These are phyloP conservation scores for Flagelloscypha sp. DNA, from an alignment of 768 basidiomycete species.

Conservation along the genomic window DNA sequence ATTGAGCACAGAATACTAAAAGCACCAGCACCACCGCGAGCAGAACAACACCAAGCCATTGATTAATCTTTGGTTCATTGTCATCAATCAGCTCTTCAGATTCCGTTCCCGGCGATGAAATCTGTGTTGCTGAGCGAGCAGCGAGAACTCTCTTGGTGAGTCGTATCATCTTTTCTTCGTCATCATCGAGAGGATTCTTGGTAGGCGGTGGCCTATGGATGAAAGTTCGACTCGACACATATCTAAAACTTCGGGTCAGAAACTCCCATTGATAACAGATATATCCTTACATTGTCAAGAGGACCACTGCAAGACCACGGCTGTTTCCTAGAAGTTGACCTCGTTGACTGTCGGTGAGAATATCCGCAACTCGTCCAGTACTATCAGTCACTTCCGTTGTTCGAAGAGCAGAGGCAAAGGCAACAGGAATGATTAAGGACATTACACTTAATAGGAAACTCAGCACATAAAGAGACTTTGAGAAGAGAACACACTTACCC, in stretches of 20 bases:
- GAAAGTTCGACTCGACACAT: slow-evolving; percentile 13
- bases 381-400: slow-evolving; percentile 13
- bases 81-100: slow-evolving; percentile 11
- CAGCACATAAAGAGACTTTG: background rate
- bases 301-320: slow-evolving; percentile 33
- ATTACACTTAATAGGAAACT: slow-evolving; percentile 24
- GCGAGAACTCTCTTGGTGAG: no score
- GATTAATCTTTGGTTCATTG: slow-evolving; percentile 25
- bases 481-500: slow-evolving; percentile 22
- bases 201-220: no score
- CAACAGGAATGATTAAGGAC: slow-evolving; percentile 33
- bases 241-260: background rate
- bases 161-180: slow-evolving; percentile 36
- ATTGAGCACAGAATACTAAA: slow-evolving; percentile 36
- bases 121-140: slow-evolving; percentile 29
- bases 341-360: slow-evolving; percentile 22
- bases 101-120: slow-evolving; percentile 17
- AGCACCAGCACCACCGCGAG: slow-evolving; percentile 26
- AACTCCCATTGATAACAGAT: no score
- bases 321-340: slow-evolving; percentile 32
- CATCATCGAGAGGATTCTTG: slow-evolving; percentile 29
- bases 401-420: slow-evolving; percentile 34
- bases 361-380: slow-evolving; percentile 3
- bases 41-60: slow-evolving; percentile 28
- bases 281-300: slow-evolving; percentile 31